phyloP scores from a whole-genome alignment of 768 basidiomycete genomes.

The Lactarius evosmus region DNA sequence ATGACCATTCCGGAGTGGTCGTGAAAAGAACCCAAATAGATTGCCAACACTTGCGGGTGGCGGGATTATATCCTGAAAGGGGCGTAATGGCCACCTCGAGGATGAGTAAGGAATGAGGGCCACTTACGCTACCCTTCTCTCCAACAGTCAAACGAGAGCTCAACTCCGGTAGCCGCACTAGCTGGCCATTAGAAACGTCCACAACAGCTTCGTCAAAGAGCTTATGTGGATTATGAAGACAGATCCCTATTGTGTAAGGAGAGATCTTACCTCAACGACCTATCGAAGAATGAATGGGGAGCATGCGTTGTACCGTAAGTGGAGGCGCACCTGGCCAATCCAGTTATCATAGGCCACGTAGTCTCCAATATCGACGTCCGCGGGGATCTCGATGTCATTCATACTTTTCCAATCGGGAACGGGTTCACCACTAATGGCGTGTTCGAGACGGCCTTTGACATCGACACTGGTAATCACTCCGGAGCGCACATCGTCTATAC shows the following conservation, averaged over 20 bases:
- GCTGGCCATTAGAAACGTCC: slow-evolving; percentile 57
- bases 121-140: slow-evolving; percentile 65
- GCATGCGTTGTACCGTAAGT: slow-evolving; percentile 20
- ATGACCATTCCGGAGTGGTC: slow-evolving; percentile 41
- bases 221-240: slow-evolving; percentile 40
- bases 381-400: slow-evolving; percentile 53
- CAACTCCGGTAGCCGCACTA: slow-evolving; percentile 75
- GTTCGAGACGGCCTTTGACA: slow-evolving; percentile 65
- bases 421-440: slow-evolving; percentile 62
- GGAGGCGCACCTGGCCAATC: slow-evolving; percentile 74
- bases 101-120: slow-evolving; percentile 7
- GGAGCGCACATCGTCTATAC: slow-evolving; percentile 66
- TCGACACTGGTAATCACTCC: slow-evolving; percentile 68
- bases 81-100: slow-evolving; percentile 14
- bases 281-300: slow-evolving; percentile 32
- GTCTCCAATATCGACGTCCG: slow-evolving; percentile 71
- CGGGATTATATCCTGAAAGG: slow-evolving; percentile 61
- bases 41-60: slow-evolving; percentile 46
- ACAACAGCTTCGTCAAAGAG: slow-evolving; percentile 81
- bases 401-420: slow-evolving; percentile 62
- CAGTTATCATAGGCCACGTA: slow-evolving; percentile 82
- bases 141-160: slow-evolving; percentile 74
- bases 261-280: slow-evolving; percentile 70
- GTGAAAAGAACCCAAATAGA: slow-evolving; percentile 46
- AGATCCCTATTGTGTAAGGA: slow-evolving; percentile 4